Base-by-base conservation (phyloP, 208 protist species). In the Crithidia bombi region DNA sequence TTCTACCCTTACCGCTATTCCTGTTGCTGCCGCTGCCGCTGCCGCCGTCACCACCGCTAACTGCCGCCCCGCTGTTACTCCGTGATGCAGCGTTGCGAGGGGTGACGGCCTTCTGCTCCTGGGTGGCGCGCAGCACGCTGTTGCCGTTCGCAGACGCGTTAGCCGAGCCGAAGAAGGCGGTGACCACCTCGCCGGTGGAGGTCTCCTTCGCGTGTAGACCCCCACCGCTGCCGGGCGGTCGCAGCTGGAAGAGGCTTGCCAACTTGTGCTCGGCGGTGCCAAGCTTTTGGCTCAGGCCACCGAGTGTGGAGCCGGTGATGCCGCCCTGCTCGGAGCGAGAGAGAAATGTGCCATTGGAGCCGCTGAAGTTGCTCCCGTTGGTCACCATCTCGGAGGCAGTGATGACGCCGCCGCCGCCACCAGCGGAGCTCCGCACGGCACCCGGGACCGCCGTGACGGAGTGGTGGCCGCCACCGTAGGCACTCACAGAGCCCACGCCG, bases 21-120 rank as follows among this genome's bases (percentile, higher is more conserved):
- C 26, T 74, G 41, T 32, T 9, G 14, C 54, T 52, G 55, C 75
- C 70, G 46, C 72, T 52, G 33, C 54, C 57, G 30, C 57, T 55
- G n/a, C 69, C 77, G 23, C 62, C 68, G 46, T 50, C 73, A 46
- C 70, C 75, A 39, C 76, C 76, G 61, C 76, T 76, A 49, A 46
- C 14, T n/a, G 55, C 39, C 23, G 47, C 33, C 9, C 21, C 21
- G 43, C 61, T 50, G 66, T 23, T 43, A 30, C 47, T 59, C 26
- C n/a, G n/a, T 7, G 11, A 1, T 4, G 33, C 15, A 32, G 1
- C 44, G 5, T 54, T 58, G 38, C 33, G 46, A 9, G 61, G 61
- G 23, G 61, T 33, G n/a, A 28, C 38, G 23, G 57, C 41, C 32
- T 49, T 66, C 56, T 65, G 65, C 59, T 71, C 50, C 44, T 64